Base-by-base conservation (phyloP, 1,284 basidiomycete genomes). In the Rhodotorula sp. region DNA sequence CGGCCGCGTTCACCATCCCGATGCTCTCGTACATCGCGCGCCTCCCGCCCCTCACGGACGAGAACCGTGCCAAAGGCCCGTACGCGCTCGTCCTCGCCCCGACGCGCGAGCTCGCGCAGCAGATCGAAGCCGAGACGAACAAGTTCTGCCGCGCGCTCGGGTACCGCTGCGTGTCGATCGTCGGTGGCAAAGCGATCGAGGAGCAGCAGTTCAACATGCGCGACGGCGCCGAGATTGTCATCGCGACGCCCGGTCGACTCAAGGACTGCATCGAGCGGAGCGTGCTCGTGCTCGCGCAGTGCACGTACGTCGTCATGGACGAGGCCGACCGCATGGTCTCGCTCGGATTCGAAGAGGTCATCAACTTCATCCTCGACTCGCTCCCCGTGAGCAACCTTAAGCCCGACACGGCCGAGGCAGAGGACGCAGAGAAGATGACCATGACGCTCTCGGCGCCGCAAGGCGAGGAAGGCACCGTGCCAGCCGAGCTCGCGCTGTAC, bases 291-390 rank as follows among this genome's bases (percentile, higher is more conserved):
- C 87, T 99, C 62, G 90, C 90, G 8, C 96, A 99, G 82, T 98
- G 96, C 82, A 92, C 92, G 1, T 99, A 98, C 80, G 89, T 99
- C 64, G 95, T 99, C 74, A 96, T 99, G 93, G 97, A 99, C 82
- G 96, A 99, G 84, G 97, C 97, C 25, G 96, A 99, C 82, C 88
- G 95, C 67, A 98, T 99, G 96, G 93, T 99, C 68, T 90, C 97
- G 80, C 88, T 99, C 46, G 97, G 97, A 16, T 99, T 98, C 82
- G 97, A 99, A 81, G 88, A 87, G 21, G 93, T 96, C 80, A 84
- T 99, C 63, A 93, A 91, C 53, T 97, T 93, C 81, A 99, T 99
- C 77, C 85, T 99, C 64, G 96, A 98, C 82, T 88, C 92, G 70
- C 85, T 99, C 74, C 96, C 97, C 7, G 85, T 87, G 4, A 91